Evolutionary conservation across 257 asterid genomes (phyloP), one percentile per base, ranked within the genome.

Genomic region (Solanum sitiens): DNA sequence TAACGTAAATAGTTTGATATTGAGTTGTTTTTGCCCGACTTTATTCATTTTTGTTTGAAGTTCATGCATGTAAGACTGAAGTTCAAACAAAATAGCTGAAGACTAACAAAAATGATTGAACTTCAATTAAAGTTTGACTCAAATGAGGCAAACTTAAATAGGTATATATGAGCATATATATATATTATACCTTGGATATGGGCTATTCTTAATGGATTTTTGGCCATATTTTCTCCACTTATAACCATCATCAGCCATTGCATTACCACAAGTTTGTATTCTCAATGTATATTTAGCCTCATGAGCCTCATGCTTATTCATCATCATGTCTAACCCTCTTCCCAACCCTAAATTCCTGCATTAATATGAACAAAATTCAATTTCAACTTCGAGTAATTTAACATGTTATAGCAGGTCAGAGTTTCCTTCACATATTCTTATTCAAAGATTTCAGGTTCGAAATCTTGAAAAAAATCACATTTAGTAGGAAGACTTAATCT

Each of bases 211-310:
- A 88, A 97, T 97, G 23, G 94, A 88, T 91, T 97, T 97, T 89
- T 97, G 99, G 70, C 99, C 99, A 90, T 97, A 97, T 89, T 97
- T 97, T 89, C 99, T 93, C 99, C 98, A 96, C 86, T 95, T 96
- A 72, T 95, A 95, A 44, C 99, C 98, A 89, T 97, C 99, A 90
- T 95, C 99, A 44, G 96, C 94, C 94, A 94, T 90, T 65, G 72
- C 95, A 90, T 75, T 93, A 83, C 93, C 98, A 87, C 94, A 91
- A 50, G 92, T 93, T 94, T 94, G 96, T 85, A 97, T 92, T 87
- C 95, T 95, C 91, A 97, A 73, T 73, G 91, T 95, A 68, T 93
- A 97, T 91, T 92, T 95, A 63, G 85, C 84, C 14, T 91, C 89
- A 9, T 90, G 91, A 87, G 67, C 40, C 23, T 85, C 73, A 3